Base-by-base conservation (phyloP, 176 grass and related monocot genomes). In the Saccharum spontaneum region DNA sequence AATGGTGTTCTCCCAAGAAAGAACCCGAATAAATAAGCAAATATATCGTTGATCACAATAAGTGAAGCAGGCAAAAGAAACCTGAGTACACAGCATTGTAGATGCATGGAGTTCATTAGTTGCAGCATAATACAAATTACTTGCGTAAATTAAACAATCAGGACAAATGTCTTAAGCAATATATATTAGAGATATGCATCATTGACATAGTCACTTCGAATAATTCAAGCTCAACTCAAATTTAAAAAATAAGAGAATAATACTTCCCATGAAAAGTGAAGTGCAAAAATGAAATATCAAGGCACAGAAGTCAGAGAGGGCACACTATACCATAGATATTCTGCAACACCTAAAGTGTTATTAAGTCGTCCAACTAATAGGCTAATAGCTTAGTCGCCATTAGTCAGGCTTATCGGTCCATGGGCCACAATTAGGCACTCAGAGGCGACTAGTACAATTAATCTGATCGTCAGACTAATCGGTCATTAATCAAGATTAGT, bases 11-110 rank as follows among this genome's bases (percentile, higher is more conserved):
- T 97, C 68, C 97, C 97, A 82, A 99, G 93, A 89, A 99, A 99
- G 77, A 99, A 99, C 24, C 97, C 97, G 49, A 99, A 96, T 84
- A 99, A 91, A 90, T 99, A 99, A 17, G 97, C 97, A 66, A 90
- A 92, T 43, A 99, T 94, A 40, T 99, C 97, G 70, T 97, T 99
- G 71, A 99, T 97, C 70, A 94, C 92, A 67, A 99, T 99, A 70
- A 99, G 94, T 10, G 97, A 99, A 78, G 97, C 97, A 64, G 97
- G 97, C 73, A 99, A 84, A 49, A 99, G 91, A 92, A 99, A 99
- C 97, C 97, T 99, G 79, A 66, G 76, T n/a, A 57, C 44, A 94
- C 74, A 75, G 17, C 15, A 77, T 81, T 84, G 71, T 48, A 38
- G 24, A 80, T 79, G 26, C 39, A 79, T 41, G 31, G 33, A 87